Evolutionary conservation across 2,329 filamentous ascomycete species (phyloP).

Genomic region (Fusarium sororula): DNA sequence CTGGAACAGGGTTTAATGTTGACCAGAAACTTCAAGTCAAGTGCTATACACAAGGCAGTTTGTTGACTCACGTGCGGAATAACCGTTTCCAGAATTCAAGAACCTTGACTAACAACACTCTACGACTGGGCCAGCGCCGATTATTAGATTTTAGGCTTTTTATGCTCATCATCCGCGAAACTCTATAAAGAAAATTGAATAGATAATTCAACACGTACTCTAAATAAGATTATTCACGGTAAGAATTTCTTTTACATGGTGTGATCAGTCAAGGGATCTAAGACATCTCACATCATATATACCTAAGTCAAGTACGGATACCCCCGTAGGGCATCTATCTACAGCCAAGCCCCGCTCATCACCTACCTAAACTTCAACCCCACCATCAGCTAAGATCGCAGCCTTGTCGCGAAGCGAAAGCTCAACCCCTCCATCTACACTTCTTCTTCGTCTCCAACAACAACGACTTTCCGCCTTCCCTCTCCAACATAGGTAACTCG

Average conservation of each 20-base stretch:
- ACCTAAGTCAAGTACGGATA: not conserved
- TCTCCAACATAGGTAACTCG: slow-evolving; percentile 1
- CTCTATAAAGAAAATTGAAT: not conserved
- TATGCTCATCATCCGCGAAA: not conserved
- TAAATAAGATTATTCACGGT: too few species aligned
- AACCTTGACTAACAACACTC: not conserved
- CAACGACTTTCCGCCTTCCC: not conserved
- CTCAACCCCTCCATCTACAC: slow-evolving; percentile 41
- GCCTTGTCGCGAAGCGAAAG: slow-evolving; percentile 41
- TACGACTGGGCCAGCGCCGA: not conserved
- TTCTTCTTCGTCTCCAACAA: slow-evolving; percentile 12
- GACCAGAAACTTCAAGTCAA: not conserved
- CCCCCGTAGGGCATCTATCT: slow-evolving; percentile 9
- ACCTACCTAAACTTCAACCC: slow-evolving; percentile 25
- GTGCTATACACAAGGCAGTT: not conserved
- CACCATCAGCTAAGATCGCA: slow-evolving; percentile 40
- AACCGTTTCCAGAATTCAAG: not conserved
- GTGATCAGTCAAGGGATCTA: not conserved
- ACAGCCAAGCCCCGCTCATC: slow-evolving; percentile 23
- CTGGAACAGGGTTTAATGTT: not conserved
- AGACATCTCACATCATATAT: not conserved
- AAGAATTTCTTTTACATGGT: not conserved
- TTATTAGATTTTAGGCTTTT: too few species aligned
- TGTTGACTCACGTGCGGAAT: not conserved
- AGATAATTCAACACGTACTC: not conserved